phyloP scores from a whole-genome alignment of 2,329 filamentous ascomycete species.

The Claviceps sp. region DNA sequence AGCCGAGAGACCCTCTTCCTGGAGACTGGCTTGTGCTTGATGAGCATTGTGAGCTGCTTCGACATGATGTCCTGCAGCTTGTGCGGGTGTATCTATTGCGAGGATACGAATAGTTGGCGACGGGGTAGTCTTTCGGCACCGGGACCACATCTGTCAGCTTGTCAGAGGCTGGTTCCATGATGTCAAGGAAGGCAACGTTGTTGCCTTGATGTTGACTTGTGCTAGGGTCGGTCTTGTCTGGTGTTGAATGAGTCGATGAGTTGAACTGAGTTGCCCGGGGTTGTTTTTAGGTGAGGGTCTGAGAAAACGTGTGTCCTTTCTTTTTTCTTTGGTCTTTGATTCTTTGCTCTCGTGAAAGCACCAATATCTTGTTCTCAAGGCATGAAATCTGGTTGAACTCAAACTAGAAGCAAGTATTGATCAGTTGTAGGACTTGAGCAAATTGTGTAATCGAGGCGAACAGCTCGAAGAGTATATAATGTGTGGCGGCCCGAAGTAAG shows the following conservation, averaged over 20 bases:
- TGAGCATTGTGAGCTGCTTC: constrained; percentile 2
- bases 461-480: background rate
- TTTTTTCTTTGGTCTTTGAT: background rate
- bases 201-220: background rate
- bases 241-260: no score
- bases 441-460: background rate
- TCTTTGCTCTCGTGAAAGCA: background rate
- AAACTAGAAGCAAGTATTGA: background rate
- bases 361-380: background rate
- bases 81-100: constrained; percentile 13
- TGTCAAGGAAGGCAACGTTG: background rate
- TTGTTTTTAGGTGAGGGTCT: no score
- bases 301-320: background rate
- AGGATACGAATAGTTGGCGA: constrained; percentile 29
- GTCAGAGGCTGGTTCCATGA: constrained; percentile 22
- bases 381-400: background rate
- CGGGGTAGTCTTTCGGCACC: constrained; percentile 9
- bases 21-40: constrained; percentile 1
- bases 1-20: constrained; percentile 22
- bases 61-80: background rate
- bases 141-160: background rate
- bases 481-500: background rate
- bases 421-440: background rate
- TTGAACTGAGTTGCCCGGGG: no score
- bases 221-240: background rate